A percentile compares a stretch with the other conserved stretches of the same genome.
Conservation (phyloP, 2,329 filamentous ascomycete species). For the Ceratocystis huliohia region DNA sequence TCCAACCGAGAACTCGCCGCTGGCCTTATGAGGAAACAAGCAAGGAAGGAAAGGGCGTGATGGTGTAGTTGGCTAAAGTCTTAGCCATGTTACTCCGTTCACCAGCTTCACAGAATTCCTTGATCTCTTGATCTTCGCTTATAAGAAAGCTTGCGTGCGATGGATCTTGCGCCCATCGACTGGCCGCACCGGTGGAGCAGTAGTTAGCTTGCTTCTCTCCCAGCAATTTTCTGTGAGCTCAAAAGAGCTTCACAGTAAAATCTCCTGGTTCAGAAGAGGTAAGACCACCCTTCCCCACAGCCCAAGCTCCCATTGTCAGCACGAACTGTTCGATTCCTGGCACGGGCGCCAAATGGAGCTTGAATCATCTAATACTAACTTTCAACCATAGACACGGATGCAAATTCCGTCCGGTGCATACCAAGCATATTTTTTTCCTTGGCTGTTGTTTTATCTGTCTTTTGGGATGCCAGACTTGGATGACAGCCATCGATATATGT, state of each 20-base stretch:
- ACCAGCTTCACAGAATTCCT: background rate
- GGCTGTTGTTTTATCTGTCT: background rate
- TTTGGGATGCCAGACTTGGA: background rate
- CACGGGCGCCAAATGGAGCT: background rate
- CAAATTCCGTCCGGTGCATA: conserved; percentile 14
- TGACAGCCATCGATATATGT: background rate
- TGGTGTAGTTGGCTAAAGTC: conserved; percentile 6
- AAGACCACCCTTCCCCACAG: background rate
- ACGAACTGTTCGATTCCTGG: conserved; percentile 5
- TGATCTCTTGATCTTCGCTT: background rate
- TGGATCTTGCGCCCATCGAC: conserved; percentile 6
- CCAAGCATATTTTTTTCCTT: background rate
- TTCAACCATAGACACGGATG: conserved; percentile 9
- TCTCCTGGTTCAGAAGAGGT: conserved; percentile 16
- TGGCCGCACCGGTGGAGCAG: conserved; percentile 15
- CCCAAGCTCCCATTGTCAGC: background rate
- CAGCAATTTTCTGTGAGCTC: conserved; percentile 1
- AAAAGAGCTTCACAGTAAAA: background rate
- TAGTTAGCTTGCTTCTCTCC: conserved; percentile 17
- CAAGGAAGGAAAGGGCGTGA: conserved; percentile 3
- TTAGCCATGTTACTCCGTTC: background rate
- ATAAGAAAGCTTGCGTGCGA: background rate
- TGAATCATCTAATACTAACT: background rate
- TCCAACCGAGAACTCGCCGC: conserved; percentile 10
- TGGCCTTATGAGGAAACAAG: conserved; percentile 8